phyloP scores from a whole-genome alignment of 352 stramenopile species.

The Phytophthora aleatoria region DNA sequence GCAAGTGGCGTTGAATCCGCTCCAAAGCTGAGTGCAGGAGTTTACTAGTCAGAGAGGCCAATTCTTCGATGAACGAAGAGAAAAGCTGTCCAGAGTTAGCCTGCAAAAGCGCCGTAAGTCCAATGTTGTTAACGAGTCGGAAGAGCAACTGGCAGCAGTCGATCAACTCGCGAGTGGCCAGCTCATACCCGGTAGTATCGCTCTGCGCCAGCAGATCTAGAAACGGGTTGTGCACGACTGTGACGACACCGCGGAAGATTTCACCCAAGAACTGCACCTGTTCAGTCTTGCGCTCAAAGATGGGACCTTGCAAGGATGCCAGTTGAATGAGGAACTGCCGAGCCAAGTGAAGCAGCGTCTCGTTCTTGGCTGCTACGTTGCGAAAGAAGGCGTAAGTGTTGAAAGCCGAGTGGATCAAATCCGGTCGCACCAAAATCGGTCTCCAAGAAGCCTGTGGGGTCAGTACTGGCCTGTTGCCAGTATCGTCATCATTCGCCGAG shows the following conservation, averaged over 20 bases:
- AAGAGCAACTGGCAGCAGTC: constrained; percentile 85
- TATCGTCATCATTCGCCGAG: constrained; percentile 36
- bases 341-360: constrained; percentile 73
- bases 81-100: constrained; percentile 50
- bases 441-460: constrained; percentile 72
- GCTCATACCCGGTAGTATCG: constrained; percentile 65
- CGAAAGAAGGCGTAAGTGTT: constrained; percentile 87
- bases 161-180: constrained; percentile 82
- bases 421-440: constrained; percentile 63
- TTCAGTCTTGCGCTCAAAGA: constrained; percentile 69
- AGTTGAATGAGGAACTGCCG: constrained; percentile 84
- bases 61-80: constrained; percentile 66
- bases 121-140: constrained; percentile 79
- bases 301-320: constrained; percentile 69
- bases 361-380: constrained; percentile 68
- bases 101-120: constrained; percentile 54
- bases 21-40: constrained; percentile 69
- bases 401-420: constrained; percentile 86
- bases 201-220: constrained; percentile 70
- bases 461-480: constrained; percentile 44
- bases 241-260: constrained; percentile 69
- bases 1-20: constrained; percentile 64
- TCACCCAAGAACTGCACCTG: constrained; percentile 73
- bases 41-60: constrained; percentile 72
- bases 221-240: constrained; percentile 72